Percentiles rank a stretch among this genome's conserved stretches.
These are phyloP conservation scores for Mesembryanthemum crystallinum DNA, from an alignment of 148 eudicot genomes.

Conservation along the genomic window DNA sequence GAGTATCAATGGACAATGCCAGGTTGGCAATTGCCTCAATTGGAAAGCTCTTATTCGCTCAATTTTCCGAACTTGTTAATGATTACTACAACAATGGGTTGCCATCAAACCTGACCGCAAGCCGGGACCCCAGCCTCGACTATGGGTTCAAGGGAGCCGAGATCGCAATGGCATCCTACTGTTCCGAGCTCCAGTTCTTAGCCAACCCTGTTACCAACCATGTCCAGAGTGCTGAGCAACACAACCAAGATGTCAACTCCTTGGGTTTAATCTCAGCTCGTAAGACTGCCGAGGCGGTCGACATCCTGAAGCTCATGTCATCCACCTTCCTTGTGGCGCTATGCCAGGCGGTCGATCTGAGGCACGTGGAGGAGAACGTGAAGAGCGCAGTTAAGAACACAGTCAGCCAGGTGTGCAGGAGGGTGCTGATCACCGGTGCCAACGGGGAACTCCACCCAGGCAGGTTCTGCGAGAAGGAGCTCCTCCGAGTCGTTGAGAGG, in stretches of 20 bases:
- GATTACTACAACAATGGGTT: slow-evolving; percentile 87
- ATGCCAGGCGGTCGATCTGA: slow-evolving; percentile 74
- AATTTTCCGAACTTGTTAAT: slow-evolving; percentile 76
- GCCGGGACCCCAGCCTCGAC: slow-evolving; percentile 82
- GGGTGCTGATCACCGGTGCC: slow-evolving; percentile 51
- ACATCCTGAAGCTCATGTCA: slow-evolving; percentile 77
- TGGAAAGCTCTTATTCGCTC: slow-evolving; percentile 82
- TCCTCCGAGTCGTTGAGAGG: slow-evolving; percentile 63
- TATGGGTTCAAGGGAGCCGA: slow-evolving; percentile 89
- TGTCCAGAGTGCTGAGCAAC: slow-evolving; percentile 91
- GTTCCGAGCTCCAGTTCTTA: slow-evolving; percentile 77
- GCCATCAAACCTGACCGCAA: slow-evolving; percentile 77
- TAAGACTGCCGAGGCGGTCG: slow-evolving; percentile 74
- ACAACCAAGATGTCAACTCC: slow-evolving; percentile 92
- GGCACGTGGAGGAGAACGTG: slow-evolving; percentile 79
- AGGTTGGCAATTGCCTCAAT: slow-evolving; percentile 76
- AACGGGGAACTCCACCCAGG: slow-evolving; percentile 85
- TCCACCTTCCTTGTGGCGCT: slow-evolving; percentile 66
- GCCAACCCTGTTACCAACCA: slow-evolving; percentile 88
- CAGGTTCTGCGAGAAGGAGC: slow-evolving; percentile 74
- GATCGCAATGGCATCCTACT: slow-evolving; percentile 89
- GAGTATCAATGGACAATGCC: slow-evolving; percentile 84
- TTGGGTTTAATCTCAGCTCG: slow-evolving; percentile 77
- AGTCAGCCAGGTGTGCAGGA: slow-evolving; percentile 58
- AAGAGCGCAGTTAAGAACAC: slow-evolving; percentile 55